A percentile compares a stretch with the other conserved stretches of the same genome.
Evolutionary conservation across 192 early-diverging fungal genomes (phyloP).

Genomic region (Backusella luteola): DNA sequence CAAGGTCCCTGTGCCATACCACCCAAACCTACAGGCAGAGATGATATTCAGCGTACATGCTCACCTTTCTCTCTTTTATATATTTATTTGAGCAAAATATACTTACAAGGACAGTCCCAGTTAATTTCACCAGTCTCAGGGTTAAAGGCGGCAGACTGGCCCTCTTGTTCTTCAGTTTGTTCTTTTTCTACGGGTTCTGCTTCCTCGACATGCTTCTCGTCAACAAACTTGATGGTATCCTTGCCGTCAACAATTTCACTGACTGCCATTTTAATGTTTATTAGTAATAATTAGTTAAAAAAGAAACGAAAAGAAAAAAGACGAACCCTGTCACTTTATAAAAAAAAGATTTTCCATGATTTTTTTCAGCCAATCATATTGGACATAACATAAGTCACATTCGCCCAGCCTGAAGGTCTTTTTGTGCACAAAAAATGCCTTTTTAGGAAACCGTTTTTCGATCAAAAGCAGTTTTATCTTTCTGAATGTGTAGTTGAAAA

Average conservation of each 20-base stretch:
- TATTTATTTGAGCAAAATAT: neutral
- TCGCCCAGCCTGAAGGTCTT: too few species aligned
- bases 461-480: too few species aligned
- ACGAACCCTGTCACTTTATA: slow-evolving; percentile 9
- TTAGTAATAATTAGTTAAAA: neutral
- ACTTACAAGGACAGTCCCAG: slow-evolving; percentile 92
- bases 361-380: neutral
- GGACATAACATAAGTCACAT: neutral
- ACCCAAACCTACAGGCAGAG: slow-evolving; percentile 52
- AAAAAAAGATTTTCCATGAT: slow-evolving; percentile 3
- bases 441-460: too few species aligned
- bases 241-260: slow-evolving; percentile 30
- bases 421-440: too few species aligned
- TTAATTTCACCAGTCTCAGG: slow-evolving; percentile 90
- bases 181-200: slow-evolving; percentile 7
- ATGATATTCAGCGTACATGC: too few species aligned
- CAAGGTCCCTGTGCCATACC: slow-evolving; percentile 97
- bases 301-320: neutral
- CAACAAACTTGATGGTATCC: slow-evolving; percentile 35
- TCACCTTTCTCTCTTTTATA: neutral
- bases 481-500: too few species aligned
- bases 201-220: slow-evolving; percentile 20
- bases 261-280: slow-evolving; percentile 10
- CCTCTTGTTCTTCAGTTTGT: slow-evolving; percentile 8
- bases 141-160: slow-evolving; percentile 60